Percentiles rank a stretch among this genome's conserved stretches.
phyloP scores from a whole-genome alignment of 805 yeast species.

The Cephaloascus albidus region DNA sequence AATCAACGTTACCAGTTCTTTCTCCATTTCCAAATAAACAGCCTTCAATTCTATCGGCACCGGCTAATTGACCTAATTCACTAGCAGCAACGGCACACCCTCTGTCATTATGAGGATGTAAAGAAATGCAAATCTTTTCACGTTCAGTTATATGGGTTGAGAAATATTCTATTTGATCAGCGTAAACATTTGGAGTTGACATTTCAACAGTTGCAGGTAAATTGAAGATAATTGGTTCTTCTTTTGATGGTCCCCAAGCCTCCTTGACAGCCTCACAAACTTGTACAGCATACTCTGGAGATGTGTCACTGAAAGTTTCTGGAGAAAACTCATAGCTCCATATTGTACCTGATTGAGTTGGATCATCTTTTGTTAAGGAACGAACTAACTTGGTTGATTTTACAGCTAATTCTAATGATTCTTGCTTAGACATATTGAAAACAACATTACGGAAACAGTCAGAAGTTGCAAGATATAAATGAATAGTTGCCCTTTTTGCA shows the following conservation, averaged over 20 bases:
- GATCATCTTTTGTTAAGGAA: conserved; percentile 61
- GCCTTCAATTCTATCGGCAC: conserved; percentile 85
- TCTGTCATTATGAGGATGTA: conserved; percentile 80
- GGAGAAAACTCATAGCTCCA: conserved; percentile 80
- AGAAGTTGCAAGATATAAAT: conserved; percentile 68
- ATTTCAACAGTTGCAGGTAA: conserved; percentile 82
- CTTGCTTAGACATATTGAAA: conserved; percentile 52
- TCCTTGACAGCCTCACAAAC: conserved; percentile 68
- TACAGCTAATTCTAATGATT: conserved; percentile 52
- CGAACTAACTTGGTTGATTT: conserved; percentile 55
- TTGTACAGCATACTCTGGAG: conserved; percentile 49
- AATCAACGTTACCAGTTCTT: conserved; percentile 80
- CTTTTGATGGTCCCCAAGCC: conserved; percentile 64
- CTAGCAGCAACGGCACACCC: conserved; percentile 90
- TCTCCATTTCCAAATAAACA: conserved; percentile 83
- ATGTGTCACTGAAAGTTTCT: conserved; percentile 69
- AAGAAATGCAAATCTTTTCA: conserved; percentile 62
- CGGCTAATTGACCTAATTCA: conserved; percentile 73
- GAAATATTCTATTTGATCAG: conserved; percentile 78
- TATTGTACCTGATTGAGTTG: conserved; percentile 37
- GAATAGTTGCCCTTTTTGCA: conserved; percentile 69
- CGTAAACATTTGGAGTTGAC: conserved; percentile 73
- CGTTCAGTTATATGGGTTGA: conserved; percentile 51
- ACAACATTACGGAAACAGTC: conserved; percentile 68
- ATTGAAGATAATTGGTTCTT: conserved; percentile 66